Percentiles rank a stretch among this genome's conserved stretches.
phyloP scores from a whole-genome alignment of 2,329 filamentous ascomycete species.

The Alternaria sp. region DNA sequence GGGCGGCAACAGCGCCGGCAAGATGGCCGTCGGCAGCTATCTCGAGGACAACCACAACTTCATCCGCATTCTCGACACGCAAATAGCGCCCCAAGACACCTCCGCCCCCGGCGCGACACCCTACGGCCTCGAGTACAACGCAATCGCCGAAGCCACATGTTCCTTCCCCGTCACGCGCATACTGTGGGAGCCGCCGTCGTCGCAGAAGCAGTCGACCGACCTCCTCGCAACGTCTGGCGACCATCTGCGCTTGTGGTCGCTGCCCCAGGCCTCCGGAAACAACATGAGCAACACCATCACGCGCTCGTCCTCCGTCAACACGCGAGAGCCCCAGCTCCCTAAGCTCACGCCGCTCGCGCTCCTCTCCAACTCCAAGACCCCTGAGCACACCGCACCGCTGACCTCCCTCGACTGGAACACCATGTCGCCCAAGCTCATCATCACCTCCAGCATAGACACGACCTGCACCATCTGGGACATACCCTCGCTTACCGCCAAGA shows the following conservation, averaged over 20 bases:
- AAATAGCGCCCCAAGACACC: constrained; percentile 72
- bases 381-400: constrained; percentile 94
- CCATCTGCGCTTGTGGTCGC: constrained; percentile 90
- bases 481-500: constrained; percentile 95
- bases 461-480: constrained; percentile 99
- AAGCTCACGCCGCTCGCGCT: constrained; percentile 93
- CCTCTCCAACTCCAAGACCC: constrained; percentile 96
- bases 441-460: constrained; percentile 98
- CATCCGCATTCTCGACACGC: constrained; percentile 96
- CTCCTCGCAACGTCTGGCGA: constrained; percentile 94
- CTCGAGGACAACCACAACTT: constrained; percentile 98
- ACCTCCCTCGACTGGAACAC: constrained; percentile 99
- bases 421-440: constrained; percentile 94
- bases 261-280: constrained; percentile 63
- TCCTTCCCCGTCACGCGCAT: constrained; percentile 96
- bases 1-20: constrained; percentile 73
- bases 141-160: constrained; percentile 94
- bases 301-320: constrained; percentile 67
- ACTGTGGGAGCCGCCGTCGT: constrained; percentile 93
- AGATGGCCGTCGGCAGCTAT: constrained; percentile 94
- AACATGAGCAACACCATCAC: constrained; percentile 74
- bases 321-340: constrained; percentile 65
- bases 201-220: constrained; percentile 94
- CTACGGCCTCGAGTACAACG: constrained; percentile 85
- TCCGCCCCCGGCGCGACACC: constrained; percentile 73